A percentile compares a stretch with the other conserved stretches of the same genome.
Evolutionary conservation across 371 early-diverging fungal species (phyloP).

Genomic region (Amoeboradix gromovi): DNA sequence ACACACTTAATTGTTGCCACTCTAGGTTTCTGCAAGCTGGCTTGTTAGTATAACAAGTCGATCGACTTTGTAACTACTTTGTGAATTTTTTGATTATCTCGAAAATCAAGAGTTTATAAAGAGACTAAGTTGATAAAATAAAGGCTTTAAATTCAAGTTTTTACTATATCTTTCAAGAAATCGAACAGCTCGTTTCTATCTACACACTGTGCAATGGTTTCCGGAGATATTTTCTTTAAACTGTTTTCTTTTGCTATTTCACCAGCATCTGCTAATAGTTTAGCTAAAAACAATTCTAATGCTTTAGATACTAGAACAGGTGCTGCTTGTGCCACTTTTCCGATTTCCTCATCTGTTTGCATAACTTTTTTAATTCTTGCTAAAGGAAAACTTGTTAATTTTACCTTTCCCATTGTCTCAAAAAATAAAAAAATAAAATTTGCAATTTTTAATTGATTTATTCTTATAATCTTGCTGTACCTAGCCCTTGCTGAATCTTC

Average conservation of each 20-base stretch:
- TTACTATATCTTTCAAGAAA: conserved; percentile 58
- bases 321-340: conserved; percentile 90
- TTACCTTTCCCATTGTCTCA: not conserved
- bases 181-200: conserved; percentile 58
- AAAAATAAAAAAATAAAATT: too few species aligned
- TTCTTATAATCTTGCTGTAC: not conserved
- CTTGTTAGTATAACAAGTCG: too few species aligned
- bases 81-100: too few species aligned
- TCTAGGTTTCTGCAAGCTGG: too few species aligned
- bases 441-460: too few species aligned
- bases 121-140: too few species aligned
- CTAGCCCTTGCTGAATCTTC: not conserved
- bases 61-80: too few species aligned
- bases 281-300: conserved; percentile 72
- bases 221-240: conserved; percentile 46
- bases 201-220: conserved; percentile 62
- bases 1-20: too few species aligned
- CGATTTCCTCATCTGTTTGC: conserved; percentile 98
- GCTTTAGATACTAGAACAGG: conserved; percentile 86
- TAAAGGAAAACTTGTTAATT: conserved; percentile 8
- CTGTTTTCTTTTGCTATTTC: conserved; percentile 42
- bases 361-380: conserved; percentile 98
- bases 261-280: conserved; percentile 52
- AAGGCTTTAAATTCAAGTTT: not conserved
- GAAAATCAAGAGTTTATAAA: too few species aligned